These are phyloP conservation scores for Sarcodon aspratus DNA, from an alignment of 768 basidiomycete genomes.

Conservation along the genomic window DNA sequence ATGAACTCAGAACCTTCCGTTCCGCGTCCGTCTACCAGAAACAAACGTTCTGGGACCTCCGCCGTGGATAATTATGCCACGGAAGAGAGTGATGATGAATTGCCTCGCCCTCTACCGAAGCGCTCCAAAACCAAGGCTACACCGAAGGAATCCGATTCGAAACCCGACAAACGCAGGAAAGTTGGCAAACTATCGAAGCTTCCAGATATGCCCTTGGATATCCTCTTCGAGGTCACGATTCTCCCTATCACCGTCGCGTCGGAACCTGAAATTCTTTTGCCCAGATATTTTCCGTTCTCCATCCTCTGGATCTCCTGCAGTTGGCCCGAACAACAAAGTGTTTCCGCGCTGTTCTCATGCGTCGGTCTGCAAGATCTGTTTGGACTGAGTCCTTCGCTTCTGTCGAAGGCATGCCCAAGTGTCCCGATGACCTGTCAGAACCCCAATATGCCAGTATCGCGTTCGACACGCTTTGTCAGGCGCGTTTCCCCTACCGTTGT, in stretches of 20 bases:
- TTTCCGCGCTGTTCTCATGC: slow-evolving; percentile 8
- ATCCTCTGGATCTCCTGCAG: slow-evolving; percentile 9
- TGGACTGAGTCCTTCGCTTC: slow-evolving; percentile 6
- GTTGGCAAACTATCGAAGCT: background rate
- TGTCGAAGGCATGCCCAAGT: slow-evolving; percentile 7
- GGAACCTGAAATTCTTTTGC: background rate
- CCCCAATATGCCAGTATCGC: slow-evolving; percentile 9
- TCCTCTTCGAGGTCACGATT: background rate
- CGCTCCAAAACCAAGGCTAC: too few species aligned
- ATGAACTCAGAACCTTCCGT: too few species aligned
- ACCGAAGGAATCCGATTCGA: background rate
- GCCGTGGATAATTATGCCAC: too few species aligned
- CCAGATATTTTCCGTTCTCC: slow-evolving; percentile 6
- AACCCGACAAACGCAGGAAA: background rate
- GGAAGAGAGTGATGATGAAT: too few species aligned
- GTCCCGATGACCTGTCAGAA: slow-evolving; percentile 8
- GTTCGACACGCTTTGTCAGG: slow-evolving; percentile 9
- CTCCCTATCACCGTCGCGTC: too few species aligned
- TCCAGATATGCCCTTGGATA: background rate
- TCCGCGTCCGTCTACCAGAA: too few species aligned
- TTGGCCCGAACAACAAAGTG: slow-evolving; percentile 5
- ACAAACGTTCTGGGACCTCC: too few species aligned
- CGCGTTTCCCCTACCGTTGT: background rate
- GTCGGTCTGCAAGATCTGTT: background rate
- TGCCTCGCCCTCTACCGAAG: too few species aligned